Evolutionary conservation across 176 grass and related monocot genomes (phyloP).

Genomic region (Phyllostachys edulis): DNA sequence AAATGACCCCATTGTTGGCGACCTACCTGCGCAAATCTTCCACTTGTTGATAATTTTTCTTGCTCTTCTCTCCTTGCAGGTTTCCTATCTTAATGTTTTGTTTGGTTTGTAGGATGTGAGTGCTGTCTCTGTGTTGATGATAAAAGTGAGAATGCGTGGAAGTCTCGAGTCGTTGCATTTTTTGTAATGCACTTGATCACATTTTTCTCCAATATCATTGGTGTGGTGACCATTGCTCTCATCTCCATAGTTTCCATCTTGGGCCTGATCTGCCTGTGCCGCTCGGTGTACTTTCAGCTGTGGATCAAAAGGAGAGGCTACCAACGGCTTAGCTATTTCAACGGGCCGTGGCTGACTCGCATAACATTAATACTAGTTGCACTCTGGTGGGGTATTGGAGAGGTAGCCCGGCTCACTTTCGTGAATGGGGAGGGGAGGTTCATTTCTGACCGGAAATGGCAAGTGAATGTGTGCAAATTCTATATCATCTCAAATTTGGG

Average conservation of each 20-base stretch:
- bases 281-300: slow-evolving; percentile 69
- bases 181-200: slow-evolving; percentile 67
- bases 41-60: background rate
- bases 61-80: slow-evolving; percentile 26
- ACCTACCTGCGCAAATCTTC: background rate
- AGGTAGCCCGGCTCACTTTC: slow-evolving; percentile 68
- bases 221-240: slow-evolving; percentile 85
- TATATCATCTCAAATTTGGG: slow-evolving; percentile 88
- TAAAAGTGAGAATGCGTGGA: slow-evolving; percentile 51
- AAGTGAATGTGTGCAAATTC: slow-evolving; percentile 66
- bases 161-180: background rate
- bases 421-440: slow-evolving; percentile 52
- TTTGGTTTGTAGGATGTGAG: slow-evolving; percentile 17
- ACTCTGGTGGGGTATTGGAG: slow-evolving; percentile 81
- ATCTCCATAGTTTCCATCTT: slow-evolving; percentile 59
- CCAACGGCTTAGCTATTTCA: slow-evolving; percentile 78
- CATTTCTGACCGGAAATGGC: slow-evolving; percentile 51
- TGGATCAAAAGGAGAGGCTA: slow-evolving; percentile 59
- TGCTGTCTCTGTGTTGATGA: background rate
- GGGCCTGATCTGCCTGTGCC: slow-evolving; percentile 67
- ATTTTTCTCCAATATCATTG: slow-evolving; percentile 66
- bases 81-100: slow-evolving; percentile 6
- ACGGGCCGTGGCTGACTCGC: slow-evolving; percentile 72
- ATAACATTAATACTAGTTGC: slow-evolving; percentile 60
- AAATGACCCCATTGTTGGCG: background rate